These are phyloP conservation scores for Noccaea caerulescens DNA, from an alignment of 345 rosid species.

Conservation along the genomic window DNA sequence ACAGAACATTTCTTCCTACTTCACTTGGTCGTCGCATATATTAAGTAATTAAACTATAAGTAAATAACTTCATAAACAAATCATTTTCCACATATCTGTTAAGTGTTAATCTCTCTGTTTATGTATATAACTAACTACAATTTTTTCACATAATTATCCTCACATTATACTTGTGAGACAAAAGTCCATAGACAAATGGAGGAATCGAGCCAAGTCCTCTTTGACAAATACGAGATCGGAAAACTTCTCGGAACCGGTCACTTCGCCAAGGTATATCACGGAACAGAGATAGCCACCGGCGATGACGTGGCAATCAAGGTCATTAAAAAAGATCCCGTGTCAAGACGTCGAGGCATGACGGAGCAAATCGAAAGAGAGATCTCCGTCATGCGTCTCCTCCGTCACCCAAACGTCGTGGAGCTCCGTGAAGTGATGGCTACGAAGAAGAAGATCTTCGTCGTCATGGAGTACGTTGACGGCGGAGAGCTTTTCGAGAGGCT, in stretches of 20 bases:
- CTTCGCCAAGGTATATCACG: slow-evolving; percentile 80
- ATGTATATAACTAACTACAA: slow-evolving; percentile 14
- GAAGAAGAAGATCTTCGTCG: slow-evolving; percentile 61
- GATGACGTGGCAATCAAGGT: slow-evolving; percentile 76
- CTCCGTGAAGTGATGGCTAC: slow-evolving; percentile 86
- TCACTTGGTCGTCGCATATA: slow-evolving; percentile 36
- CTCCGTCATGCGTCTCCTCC: slow-evolving; percentile 75
- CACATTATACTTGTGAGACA: slow-evolving; percentile 12
- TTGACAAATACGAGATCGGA: slow-evolving; percentile 72
- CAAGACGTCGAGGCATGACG: slow-evolving; percentile 62
- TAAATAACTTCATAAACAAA: slow-evolving; percentile 20
- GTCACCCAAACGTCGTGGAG: slow-evolving; percentile 73
- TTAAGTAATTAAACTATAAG: slow-evolving; percentile 19
- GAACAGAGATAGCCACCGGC: slow-evolving; percentile 51
- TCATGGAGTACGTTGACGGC: slow-evolving; percentile 80
- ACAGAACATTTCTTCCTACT: slow-evolving; percentile 31
- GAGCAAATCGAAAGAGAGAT: slow-evolving; percentile 77
- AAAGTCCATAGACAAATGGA: slow-evolving; percentile 38
- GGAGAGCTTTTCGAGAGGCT: slow-evolving; percentile 79
- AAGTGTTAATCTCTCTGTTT: not conserved
- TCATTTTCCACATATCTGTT: not conserved
- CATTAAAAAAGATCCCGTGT: slow-evolving; percentile 58
- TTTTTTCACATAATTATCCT: not conserved
- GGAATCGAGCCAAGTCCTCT: slow-evolving; percentile 46
- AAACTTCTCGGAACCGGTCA: slow-evolving; percentile 73